Evolutionary conservation across 495 filamentous ascomycete genomes (phyloP).

Genomic region (Annulohypoxylon bovei): DNA sequence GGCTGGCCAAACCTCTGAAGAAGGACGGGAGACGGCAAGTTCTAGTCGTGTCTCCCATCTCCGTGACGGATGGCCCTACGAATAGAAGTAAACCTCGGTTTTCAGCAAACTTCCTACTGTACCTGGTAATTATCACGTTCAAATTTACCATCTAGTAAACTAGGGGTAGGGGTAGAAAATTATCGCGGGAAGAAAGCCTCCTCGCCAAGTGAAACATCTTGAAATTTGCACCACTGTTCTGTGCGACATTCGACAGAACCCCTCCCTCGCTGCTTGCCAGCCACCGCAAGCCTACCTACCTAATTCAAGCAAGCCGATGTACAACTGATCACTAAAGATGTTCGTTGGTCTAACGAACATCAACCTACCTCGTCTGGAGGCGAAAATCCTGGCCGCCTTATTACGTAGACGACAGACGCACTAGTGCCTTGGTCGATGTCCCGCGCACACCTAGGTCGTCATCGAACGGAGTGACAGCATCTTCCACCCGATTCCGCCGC

Average conservation of each 20-base stretch:
- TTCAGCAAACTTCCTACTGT: background rate
- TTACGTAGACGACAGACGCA: conserved; percentile 32
- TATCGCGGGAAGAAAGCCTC: conserved; percentile 22
- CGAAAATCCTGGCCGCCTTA: conserved; percentile 6
- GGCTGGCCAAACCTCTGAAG: background rate
- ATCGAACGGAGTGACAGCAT: conserved; percentile 11
- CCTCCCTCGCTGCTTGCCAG: conserved; percentile 4
- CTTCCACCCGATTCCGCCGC: conserved; percentile 1
- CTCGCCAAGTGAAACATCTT: conserved; percentile 42
- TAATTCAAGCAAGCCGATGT: background rate
- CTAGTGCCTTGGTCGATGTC: conserved; percentile 9
- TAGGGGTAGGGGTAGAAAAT: conserved; percentile 4
- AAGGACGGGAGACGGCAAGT: background rate
- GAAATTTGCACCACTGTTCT: conserved; percentile 34
- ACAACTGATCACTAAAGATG: too few species aligned
- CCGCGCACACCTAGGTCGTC: conserved; percentile 4
- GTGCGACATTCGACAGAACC: conserved; percentile 23
- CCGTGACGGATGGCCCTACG: background rate
- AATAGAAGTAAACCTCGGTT: background rate
- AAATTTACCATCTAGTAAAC: background rate
- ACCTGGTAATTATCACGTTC: background rate
- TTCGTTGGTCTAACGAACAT: too few species aligned
- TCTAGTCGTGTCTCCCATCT: background rate
- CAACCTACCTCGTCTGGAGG: background rate
- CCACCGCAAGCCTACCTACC: conserved; percentile 2